Evolutionary conservation across 23 red algal genomes (phyloP).

Genomic region (Agarophyton chilense): DNA sequence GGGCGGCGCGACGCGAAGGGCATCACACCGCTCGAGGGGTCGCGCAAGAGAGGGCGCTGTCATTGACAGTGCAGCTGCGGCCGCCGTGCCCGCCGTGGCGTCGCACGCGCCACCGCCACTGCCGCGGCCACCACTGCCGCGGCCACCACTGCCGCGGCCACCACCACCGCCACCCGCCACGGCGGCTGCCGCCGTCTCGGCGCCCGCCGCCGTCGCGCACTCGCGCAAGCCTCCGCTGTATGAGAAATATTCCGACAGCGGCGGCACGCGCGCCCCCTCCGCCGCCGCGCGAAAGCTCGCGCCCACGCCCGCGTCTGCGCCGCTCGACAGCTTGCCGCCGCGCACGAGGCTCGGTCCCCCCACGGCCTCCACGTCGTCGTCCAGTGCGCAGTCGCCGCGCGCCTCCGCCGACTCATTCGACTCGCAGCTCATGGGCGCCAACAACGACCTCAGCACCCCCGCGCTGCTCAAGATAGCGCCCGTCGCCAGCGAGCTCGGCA

Average conservation of each 20-base stretch:
- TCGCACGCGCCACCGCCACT: not conserved
- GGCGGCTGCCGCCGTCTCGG: not conserved
- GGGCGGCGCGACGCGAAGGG: too few species aligned
- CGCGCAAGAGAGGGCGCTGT: too few species aligned
- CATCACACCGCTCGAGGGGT: too few species aligned
- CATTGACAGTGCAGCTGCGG: too few species aligned
- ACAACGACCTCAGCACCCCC: slow-evolving; percentile 25
- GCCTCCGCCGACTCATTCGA: not conserved
- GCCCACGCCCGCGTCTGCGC: not conserved
- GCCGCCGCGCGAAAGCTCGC: not conserved
- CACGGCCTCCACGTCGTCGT: not conserved
- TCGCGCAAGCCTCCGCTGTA: not conserved
- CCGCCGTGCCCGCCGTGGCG: too few species aligned
- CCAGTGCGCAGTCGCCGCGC: not conserved
- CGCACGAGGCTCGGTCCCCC: not conserved
- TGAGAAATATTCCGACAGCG: not conserved
- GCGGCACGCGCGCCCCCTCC: not conserved
- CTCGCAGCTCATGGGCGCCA: slow-evolving; percentile 1
- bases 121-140: not conserved
- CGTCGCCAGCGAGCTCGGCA: not conserved
- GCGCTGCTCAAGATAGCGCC: slow-evolving; percentile 31
- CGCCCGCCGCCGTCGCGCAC: not conserved
- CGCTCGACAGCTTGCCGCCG: not conserved
- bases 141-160: not conserved
- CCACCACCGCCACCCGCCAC: not conserved